Evolutionary conservation across 208 protist genomes (phyloP).

Genomic region (Crithidia mellificae): DNA sequence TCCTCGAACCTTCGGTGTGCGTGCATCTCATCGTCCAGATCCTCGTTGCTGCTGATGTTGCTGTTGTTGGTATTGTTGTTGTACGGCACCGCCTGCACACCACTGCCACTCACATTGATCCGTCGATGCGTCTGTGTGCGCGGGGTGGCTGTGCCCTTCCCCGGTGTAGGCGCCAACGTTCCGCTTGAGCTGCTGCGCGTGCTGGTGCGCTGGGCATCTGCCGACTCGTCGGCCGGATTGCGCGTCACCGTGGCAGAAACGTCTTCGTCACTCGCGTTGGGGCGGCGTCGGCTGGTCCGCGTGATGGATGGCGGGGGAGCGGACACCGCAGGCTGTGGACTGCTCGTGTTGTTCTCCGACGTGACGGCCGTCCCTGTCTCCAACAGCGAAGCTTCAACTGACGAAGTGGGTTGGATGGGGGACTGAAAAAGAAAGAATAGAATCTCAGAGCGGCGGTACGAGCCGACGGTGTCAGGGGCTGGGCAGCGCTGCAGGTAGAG

Average conservation of each 20-base stretch:
- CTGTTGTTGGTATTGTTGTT: background rate
- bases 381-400: background rate
- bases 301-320: slow-evolving; percentile 4
- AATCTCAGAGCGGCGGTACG: slow-evolving; percentile 11
- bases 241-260: background rate
- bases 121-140: slow-evolving; percentile 8
- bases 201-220: background rate
- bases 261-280: background rate
- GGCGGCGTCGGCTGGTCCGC: background rate
- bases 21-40: too few species aligned
- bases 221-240: background rate
- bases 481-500: slow-evolving; percentile 15
- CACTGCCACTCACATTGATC: background rate
- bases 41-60: background rate
- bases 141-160: background rate
- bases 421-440: slow-evolving; percentile 20
- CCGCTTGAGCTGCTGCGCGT: background rate
- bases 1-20: too few species aligned
- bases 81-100: too few species aligned
- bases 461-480: background rate
- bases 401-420: background rate
- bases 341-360: background rate
- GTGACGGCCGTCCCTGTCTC: background rate
- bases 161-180: background rate
- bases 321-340: background rate